Conservation (phyloP, 1,284 basidiomycete genomes). For the Apiotrichum sp. region DNA sequence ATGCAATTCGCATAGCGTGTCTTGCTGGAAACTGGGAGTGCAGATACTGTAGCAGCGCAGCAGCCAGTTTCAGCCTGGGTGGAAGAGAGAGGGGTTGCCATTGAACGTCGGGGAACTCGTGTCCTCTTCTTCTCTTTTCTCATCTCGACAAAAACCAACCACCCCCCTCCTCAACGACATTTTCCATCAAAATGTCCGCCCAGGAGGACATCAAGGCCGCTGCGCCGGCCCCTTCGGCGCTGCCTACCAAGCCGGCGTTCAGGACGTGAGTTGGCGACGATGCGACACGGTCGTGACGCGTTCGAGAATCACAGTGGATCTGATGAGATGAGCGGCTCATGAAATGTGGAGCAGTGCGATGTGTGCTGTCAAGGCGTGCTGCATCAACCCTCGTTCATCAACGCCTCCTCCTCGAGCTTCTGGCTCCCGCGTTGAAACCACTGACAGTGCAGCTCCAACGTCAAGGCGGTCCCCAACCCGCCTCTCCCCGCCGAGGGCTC, state of each 20-base stretch:
- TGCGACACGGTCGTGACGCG: too few species aligned
- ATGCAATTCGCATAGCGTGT: too few species aligned
- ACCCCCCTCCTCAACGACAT: neutral
- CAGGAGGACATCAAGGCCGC: neutral
- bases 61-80: too few species aligned
- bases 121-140: neutral
- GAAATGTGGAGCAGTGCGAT: too few species aligned
- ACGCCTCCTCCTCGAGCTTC: too few species aligned
- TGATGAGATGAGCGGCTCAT: too few species aligned
- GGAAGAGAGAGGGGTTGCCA: neutral
- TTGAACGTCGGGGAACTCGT: neutral
- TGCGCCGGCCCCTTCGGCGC: neutral
- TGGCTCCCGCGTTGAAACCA: neutral
- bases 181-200: neutral
- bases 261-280: slow-evolving; percentile 1
- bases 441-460: slow-evolving; percentile 24
- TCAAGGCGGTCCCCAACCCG: slow-evolving; percentile 57
- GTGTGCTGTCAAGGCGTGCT: too few species aligned
- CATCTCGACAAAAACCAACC: neutral
- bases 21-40: too few species aligned
- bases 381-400: too few species aligned
- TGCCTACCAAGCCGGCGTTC: slow-evolving; percentile 1
- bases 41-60: too few species aligned
- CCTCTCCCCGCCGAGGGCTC: slow-evolving; percentile 84
- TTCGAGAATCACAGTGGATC: too few species aligned